Evolutionary conservation across 2,329 filamentous ascomycete genomes (phyloP).

Genomic region (Aspergillus aculeatus): DNA sequence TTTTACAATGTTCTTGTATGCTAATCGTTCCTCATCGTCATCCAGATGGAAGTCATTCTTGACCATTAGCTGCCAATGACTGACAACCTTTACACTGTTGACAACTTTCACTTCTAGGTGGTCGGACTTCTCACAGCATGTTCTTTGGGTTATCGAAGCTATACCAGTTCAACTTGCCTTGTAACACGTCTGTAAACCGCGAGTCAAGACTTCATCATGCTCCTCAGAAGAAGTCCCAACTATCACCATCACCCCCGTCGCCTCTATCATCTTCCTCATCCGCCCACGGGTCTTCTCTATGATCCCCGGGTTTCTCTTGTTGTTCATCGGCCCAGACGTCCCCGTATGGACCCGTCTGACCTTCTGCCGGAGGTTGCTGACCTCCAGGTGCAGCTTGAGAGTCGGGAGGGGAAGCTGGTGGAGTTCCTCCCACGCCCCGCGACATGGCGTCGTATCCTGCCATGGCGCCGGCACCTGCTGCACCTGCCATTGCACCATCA

Average conservation of each 20-base stretch:
- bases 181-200: background rate
- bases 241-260: constrained; percentile 25
- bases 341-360: constrained; percentile 24
- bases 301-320: constrained; percentile 22
- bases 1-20: background rate
- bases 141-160: background rate
- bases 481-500: constrained; percentile 45
- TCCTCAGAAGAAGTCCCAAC: constrained; percentile 23
- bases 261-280: constrained; percentile 21
- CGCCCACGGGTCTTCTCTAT: constrained; percentile 17
- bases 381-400: constrained; percentile 18
- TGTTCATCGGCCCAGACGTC: constrained; percentile 29
- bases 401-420: constrained; percentile 16
- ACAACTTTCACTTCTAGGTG: background rate
- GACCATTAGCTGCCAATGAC: background rate
- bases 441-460: constrained; percentile 65
- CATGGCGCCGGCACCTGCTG: constrained; percentile 57
- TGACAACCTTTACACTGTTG: background rate
- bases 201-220: background rate
- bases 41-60: background rate
- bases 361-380: constrained; percentile 15
- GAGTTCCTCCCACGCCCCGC: constrained; percentile 41
- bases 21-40: background rate
- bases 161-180: background rate
- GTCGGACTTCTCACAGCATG: background rate